Base-by-base conservation (phyloP, 768 basidiomycete species). In the Agaricus blazei region DNA sequence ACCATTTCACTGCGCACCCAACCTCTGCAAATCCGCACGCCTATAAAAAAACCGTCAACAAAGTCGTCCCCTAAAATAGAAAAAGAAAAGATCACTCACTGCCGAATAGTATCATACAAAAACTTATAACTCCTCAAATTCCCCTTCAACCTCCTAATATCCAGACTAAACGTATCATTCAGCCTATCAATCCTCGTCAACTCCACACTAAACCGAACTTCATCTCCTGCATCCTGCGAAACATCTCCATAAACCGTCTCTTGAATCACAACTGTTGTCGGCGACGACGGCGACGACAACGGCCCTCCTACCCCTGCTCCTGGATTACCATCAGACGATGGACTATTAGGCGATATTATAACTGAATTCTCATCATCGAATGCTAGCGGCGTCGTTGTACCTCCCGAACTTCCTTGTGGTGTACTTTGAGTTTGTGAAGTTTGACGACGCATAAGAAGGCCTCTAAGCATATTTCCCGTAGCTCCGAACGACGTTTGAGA, bases 171-270 rank as follows among this genome's bases (percentile, higher is more conserved):
- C 44, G 94, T 90, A 66, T 92, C 91, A 61, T 87, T 90, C 63
- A 98, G 77, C 59, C 93, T 83, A 69, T 92, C 88, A 63, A 99
- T 77, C 63, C 90, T 76, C 46, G 96, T 98, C 59, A 99, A 72
- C 74, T 99, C 97, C 59, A 98, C 88, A 11, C 85, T 91, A 76
- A 98, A 98, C 62, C 91, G 84, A 62, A 99, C 93, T 83, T 98
- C 97, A 63, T 96, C 96, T 29, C 93, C 93, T 19, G 83, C 82
- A 65, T 98, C 97, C 62, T 89, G 82, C 3, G 77, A 66, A n/a
- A 73, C 62, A 54, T 90, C 90, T 12, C 95, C 95, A 64, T 96
- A 98, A 23, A 87, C 65, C 23, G 85, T 72, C 52, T 87, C 81
- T n/a, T 64, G 60, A 49, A 70, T 71, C n/a, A 73, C 37, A 38